Evolutionary conservation across 2,329 filamentous ascomycete genomes (phyloP).

Genomic region (Cladosporium sp.): DNA sequence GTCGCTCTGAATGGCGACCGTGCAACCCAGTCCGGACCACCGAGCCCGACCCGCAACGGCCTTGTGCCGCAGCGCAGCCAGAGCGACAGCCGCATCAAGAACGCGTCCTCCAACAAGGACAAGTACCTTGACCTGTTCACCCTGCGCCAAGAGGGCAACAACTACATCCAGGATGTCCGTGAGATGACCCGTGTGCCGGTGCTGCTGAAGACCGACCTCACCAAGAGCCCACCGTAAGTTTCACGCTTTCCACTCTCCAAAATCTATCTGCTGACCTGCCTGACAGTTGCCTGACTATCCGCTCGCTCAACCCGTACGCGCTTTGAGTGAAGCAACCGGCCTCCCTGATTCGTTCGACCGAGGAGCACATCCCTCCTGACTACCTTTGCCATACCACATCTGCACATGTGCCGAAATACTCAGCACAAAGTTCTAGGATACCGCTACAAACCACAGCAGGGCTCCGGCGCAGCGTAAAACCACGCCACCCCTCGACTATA

Average conservation of each 20-base stretch:
- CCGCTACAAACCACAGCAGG: slow-evolving; percentile 16
- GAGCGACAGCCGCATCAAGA: slow-evolving; percentile 84
- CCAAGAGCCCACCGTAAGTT: slow-evolving; percentile 98
- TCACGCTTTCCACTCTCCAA: not conserved
- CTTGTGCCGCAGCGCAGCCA: slow-evolving; percentile 69
- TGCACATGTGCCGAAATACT: slow-evolving; percentile 7
- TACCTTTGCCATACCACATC: slow-evolving; percentile 3
- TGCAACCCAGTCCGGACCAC: slow-evolving; percentile 90
- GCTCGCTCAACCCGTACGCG: slow-evolving; percentile 74
- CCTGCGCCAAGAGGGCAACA: slow-evolving; percentile 82
- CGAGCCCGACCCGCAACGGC: slow-evolving; percentile 75
- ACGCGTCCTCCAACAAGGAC: slow-evolving; percentile 78
- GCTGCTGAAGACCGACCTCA: slow-evolving; percentile 94
- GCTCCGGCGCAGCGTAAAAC: slow-evolving; percentile 12
- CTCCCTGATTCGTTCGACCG: not conserved
- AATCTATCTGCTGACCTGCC: slow-evolving; percentile 4
- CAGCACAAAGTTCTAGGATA: slow-evolving; percentile 16
- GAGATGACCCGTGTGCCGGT: slow-evolving; percentile 98
- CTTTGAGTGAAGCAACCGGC: slow-evolving; percentile 29
- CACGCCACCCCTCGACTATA: slow-evolving; percentile 5
- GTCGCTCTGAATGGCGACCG: slow-evolving; percentile 77
- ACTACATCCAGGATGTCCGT: slow-evolving; percentile 96
- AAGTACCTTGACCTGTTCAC: slow-evolving; percentile 90
- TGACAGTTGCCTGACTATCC: slow-evolving; percentile 71
- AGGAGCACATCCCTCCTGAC: not conserved